A percentile compares a stretch with the other conserved stretches of the same genome.
These are phyloP conservation scores for Lactarius quietus DNA, from an alignment of 768 basidiomycete genomes.

Conservation along the genomic window DNA sequence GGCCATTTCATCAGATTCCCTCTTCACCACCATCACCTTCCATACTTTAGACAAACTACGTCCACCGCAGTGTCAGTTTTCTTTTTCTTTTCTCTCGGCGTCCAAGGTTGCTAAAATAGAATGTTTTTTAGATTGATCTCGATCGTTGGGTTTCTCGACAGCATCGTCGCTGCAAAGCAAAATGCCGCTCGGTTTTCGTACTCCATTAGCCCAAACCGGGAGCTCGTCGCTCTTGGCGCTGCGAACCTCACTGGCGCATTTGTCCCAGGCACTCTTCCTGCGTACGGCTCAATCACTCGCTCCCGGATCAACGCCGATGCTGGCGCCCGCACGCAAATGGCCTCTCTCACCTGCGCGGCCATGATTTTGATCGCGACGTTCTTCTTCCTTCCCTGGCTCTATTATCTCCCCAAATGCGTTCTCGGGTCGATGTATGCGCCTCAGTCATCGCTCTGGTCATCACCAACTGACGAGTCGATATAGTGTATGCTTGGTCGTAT, in stretches of 20 bases:
- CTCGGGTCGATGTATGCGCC: slow-evolving; percentile 75
- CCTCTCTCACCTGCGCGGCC: slow-evolving; percentile 69
- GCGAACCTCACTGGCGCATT: slow-evolving; percentile 77
- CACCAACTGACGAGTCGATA: not conserved
- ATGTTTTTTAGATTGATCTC: slow-evolving; percentile 57
- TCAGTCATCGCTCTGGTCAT: slow-evolving; percentile 15
- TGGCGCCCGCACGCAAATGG: slow-evolving; percentile 87
- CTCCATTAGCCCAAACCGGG: slow-evolving; percentile 89
- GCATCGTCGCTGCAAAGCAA: slow-evolving; percentile 94
- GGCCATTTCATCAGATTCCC: slow-evolving; percentile 72
- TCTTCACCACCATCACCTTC: slow-evolving; percentile 52
- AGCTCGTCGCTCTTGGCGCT: slow-evolving; percentile 88
- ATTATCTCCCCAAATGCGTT: slow-evolving; percentile 86
- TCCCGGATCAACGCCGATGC: slow-evolving; percentile 89
- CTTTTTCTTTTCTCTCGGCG: not conserved
- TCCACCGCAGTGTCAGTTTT: slow-evolving; percentile 69
- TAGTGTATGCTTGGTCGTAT: slow-evolving; percentile 83
- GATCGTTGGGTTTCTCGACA: slow-evolving; percentile 89
- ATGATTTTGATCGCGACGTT: slow-evolving; percentile 82
- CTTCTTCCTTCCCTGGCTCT: slow-evolving; percentile 83
- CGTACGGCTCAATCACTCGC: slow-evolving; percentile 89
- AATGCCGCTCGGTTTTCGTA: slow-evolving; percentile 82
- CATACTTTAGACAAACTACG: slow-evolving; percentile 73
- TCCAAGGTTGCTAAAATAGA: slow-evolving; percentile 2
- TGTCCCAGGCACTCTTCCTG: slow-evolving; percentile 85